These are phyloP conservation scores for Bacidia rubella DNA, from an alignment of 495 filamentous ascomycete genomes.

Conservation along the genomic window DNA sequence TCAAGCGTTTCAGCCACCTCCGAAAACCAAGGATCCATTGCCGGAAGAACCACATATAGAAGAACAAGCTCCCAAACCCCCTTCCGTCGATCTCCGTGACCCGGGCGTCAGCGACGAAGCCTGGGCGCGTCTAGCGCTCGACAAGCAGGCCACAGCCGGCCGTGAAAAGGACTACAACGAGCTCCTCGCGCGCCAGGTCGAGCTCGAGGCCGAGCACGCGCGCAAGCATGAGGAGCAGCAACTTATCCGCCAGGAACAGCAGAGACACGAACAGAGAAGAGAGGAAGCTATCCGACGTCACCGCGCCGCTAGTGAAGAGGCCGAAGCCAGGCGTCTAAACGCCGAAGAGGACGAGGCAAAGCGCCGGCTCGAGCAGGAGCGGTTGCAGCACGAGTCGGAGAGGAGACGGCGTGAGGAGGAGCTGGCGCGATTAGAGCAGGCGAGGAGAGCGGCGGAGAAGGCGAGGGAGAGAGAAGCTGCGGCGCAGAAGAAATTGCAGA, in stretches of 20 bases:
- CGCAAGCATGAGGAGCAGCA: too few relatives aligned
- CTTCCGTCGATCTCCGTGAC: constrained; percentile 30
- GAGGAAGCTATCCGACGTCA: neutral
- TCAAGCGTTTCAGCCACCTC: neutral
- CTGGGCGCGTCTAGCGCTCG: constrained; percentile 45
- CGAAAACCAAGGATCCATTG: neutral
- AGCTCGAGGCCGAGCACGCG: too few relatives aligned
- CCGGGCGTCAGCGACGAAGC: constrained; percentile 42
- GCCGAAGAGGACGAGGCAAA: neutral
- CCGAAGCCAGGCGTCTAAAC: neutral
- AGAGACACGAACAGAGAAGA: constrained; percentile 1
- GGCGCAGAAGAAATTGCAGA: constrained; percentile 30
- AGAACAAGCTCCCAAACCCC: neutral
- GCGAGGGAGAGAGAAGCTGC: constrained; percentile 26
- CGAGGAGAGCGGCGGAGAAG: constrained; percentile 19
- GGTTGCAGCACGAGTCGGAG: neutral
- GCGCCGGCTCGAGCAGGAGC: constrained; percentile 3
- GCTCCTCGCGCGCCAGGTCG: neutral
- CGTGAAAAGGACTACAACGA: neutral
- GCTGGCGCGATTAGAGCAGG: constrained; percentile 12
- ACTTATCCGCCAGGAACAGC: constrained; percentile 2
- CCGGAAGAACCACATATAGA: neutral
- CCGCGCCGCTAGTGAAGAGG: neutral
- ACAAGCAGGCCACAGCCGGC: constrained; percentile 26
- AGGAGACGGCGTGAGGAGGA: constrained; percentile 3